These are phyloP conservation scores for Isoetes engelmannii DNA, from an alignment of 83 land plant genomes.

Conservation along the genomic window DNA sequence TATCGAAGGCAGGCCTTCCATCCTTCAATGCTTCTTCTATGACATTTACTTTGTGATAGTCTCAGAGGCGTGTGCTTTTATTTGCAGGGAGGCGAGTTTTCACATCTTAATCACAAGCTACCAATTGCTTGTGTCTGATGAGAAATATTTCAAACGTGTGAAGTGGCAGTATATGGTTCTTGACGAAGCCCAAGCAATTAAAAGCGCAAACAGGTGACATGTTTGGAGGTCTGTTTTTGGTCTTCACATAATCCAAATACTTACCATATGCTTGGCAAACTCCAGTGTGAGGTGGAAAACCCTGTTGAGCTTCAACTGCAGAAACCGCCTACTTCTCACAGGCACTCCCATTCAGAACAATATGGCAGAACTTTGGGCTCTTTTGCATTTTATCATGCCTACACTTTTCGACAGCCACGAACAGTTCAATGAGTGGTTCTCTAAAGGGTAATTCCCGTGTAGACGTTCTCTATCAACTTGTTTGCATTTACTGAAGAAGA, in stretches of 20 bases:
- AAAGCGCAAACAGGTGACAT: slow-evolving; percentile 79
- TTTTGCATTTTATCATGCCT: slow-evolving; percentile 98
- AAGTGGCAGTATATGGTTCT: slow-evolving; percentile 99
- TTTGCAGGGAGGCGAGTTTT: slow-evolving; percentile 73
- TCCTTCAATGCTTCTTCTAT: not conserved
- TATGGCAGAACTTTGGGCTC: slow-evolving; percentile 99
- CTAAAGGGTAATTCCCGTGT: slow-evolving; percentile 68
- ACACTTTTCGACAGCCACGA: slow-evolving; percentile 99
- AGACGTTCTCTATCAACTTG: not conserved
- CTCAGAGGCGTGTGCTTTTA: not conserved
- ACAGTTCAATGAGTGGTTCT: slow-evolving; percentile 97
- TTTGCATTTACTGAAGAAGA: too few relatives aligned
- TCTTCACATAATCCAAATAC: not conserved
- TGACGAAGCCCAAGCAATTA: slow-evolving; percentile 99
- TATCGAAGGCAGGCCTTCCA: slow-evolving; percentile 56
- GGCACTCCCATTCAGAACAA: slow-evolving; percentile 98
- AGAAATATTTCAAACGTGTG: slow-evolving; percentile 82
- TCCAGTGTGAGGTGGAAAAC: slow-evolving; percentile 94
- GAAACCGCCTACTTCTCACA: slow-evolving; percentile 89
- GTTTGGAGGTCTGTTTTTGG: slow-evolving; percentile 8
- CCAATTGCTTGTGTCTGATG: slow-evolving; percentile 83
- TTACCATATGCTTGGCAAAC: not conserved
- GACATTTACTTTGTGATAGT: not conserved
- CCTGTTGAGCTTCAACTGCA: slow-evolving; percentile 83
- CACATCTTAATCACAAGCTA: slow-evolving; percentile 97